Base-by-base conservation (phyloP, 2,329 filamentous ascomycete genomes). In the Alternaria brassicicola region DNA sequence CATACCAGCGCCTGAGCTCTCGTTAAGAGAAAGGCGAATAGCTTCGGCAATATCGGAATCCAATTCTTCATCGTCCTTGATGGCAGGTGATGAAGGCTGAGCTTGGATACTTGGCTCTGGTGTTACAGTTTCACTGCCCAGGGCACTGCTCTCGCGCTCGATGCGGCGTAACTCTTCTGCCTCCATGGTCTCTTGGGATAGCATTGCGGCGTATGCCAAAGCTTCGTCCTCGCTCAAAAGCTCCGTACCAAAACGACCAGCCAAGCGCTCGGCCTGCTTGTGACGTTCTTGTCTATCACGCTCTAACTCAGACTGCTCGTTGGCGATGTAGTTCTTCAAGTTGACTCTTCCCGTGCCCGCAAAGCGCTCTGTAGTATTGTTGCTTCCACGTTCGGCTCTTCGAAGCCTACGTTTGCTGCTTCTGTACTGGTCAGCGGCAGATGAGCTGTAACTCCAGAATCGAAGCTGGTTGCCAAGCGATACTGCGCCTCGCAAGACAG, bases 391-490 rank as follows among this genome's bases (percentile, higher is more conserved):
- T 62, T 87, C 88, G 1, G 87, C 85, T 57, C 92, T 88, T 35
- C 92, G 89, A 13, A 89, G 79, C 8, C 88, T 88, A n/a, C 93
- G 89, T 78, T 96, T 97, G 62, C 86, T 90, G 55, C 88, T 88
- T 49, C 89, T 86, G 59, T 89, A 87, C 60, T 92, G 88, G 68
- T 90, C 88, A 0, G 89, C 89, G 9, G 85, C 85, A 23, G 85
- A 85, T n/a, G 93, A 94, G 75, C 91, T 96, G 74, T 96, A 98
- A 3, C 91, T 89, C 95, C 95, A 99, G 76, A 93, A 98, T 12
- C 92, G 90, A 17, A 99, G 80, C 70, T 94, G 90, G 0, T 90
- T 91, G 10, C 95, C 95, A 49, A 97, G 87, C 1, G 93, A 90
- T 1, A 97, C 88, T 60, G 97, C 87, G 6, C 95, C 95, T 33